Conservation (phyloP, 2,329 filamentous ascomycete genomes). For the Trichoderma aggressivum region DNA sequence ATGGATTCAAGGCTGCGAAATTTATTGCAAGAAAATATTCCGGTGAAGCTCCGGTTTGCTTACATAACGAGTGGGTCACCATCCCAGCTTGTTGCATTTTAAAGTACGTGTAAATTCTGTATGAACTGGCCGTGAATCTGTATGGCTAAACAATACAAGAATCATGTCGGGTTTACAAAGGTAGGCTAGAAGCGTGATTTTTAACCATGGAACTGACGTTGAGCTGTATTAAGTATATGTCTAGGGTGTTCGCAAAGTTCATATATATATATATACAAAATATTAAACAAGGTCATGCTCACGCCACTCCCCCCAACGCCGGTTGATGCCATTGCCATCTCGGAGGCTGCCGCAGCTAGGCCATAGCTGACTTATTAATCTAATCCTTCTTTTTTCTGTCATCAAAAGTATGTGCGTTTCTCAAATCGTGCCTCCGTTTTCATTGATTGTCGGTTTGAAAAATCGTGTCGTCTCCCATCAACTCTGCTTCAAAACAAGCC, state of each 20-base stretch:
- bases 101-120: not conserved
- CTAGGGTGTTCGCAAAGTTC: slow-evolving; percentile 26
- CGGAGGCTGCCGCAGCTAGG: slow-evolving; percentile 13
- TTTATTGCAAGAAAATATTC: not conserved
- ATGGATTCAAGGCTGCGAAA: not conserved
- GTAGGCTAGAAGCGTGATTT: not conserved
- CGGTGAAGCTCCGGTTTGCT: not conserved
- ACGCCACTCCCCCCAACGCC: slow-evolving; percentile 18
- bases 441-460: not conserved
- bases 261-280: slow-evolving; percentile 20
- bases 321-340: slow-evolving; percentile 18
- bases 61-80: slow-evolving; percentile 3
- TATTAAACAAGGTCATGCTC: slow-evolving; percentile 16
- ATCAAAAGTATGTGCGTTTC: not conserved
- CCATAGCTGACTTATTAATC: slow-evolving; percentile 18
- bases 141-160: not conserved
- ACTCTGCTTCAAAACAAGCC: not conserved
- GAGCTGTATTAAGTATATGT: slow-evolving; percentile 34
- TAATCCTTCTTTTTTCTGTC: slow-evolving; percentile 4
- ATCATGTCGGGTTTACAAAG: not conserved
- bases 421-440: not conserved
- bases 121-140: not conserved
- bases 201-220: slow-evolving; percentile 26
- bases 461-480: not conserved
- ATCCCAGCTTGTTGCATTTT: not conserved